Evolutionary conservation across 805 yeast genomes (phyloP), one percentile per base, ranked within the genome.

Genomic region (Lipomyces anomalus): DNA sequence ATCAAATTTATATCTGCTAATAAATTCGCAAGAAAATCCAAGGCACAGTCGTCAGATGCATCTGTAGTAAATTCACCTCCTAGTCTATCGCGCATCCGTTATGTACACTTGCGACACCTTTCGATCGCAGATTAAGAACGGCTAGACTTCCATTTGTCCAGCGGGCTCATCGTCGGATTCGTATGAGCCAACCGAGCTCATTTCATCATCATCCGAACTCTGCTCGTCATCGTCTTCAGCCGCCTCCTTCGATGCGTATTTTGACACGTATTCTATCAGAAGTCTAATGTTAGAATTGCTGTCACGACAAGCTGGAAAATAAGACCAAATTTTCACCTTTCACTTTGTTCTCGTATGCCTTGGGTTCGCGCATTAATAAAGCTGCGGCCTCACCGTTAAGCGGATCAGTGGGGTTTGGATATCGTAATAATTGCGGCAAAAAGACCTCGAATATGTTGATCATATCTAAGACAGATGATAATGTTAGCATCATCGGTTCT

Each of bases 321-420:
- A 26, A 6, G 16, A 6, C 11, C 13, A 34, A 34, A 7, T 22
- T 17, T 52, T 18, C 23, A 48, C 49, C 59, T 26, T 73, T 78
- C 4, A 92, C 94, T 55, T 76, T 80, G 42, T 71, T 78, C 40
- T 75, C 77, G 61, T 90, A 90, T 42, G 73, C 67, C 22, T 71
- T 68, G 49, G 78, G 80, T 57, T 87, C 86, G 46, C 80, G 75
- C 51, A 81, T 71, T 70, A 84, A 79, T 44, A 90, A 66, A 13
- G 82, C 78, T 4, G 95, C 85, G 0, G 97, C 97, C 48, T 84
- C 92, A 7, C 88, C 80, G 60, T 90, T 90, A 52, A 90, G 72
- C 1, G 98, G 98, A 63, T 90, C 98, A 11, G 90, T 72, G 1
- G 97, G 90, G 60, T 90, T 90, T 17, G 97, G 97, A 60, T 90